phyloP scores from a whole-genome alignment of 1,284 basidiomycete genomes.

The Sanghuangporus sanghuang region DNA sequence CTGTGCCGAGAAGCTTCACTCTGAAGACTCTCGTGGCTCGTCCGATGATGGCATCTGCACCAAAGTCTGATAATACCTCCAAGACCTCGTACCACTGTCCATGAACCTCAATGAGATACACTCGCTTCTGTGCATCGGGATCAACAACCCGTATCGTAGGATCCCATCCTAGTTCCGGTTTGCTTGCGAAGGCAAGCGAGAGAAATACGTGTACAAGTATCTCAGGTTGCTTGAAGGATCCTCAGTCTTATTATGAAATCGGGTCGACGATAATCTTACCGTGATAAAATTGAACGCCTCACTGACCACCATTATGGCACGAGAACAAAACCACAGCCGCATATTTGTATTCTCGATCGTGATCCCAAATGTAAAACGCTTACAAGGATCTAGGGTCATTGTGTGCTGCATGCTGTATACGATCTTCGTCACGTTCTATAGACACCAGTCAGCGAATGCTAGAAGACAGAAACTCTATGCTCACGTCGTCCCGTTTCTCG shows the following conservation, averaged over 20 bases:
- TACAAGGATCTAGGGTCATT: slow-evolving; percentile 17
- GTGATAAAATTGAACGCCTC: slow-evolving; percentile 5
- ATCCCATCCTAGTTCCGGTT: slow-evolving; percentile 4
- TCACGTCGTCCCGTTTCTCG: not conserved
- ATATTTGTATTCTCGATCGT: slow-evolving; percentile 13
- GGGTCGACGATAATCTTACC: not conserved
- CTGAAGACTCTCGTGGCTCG: slow-evolving; percentile 4
- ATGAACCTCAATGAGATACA: not conserved
- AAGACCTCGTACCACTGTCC: not conserved
- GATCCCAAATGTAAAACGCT: slow-evolving; percentile 19
- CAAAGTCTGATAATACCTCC: slow-evolving; percentile 1
- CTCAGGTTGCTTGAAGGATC: not conserved
- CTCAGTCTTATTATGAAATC: not conserved
- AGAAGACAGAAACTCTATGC: not conserved
- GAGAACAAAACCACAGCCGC: not conserved
- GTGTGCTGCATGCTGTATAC: slow-evolving; percentile 17
- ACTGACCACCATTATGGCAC: not conserved
- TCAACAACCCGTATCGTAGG: not conserved
- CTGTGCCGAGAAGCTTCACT: not conserved
- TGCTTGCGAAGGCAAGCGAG: slow-evolving; percentile 3
- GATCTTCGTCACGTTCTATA: slow-evolving; percentile 15
- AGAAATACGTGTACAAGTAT: not conserved
- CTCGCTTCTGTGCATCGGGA: not conserved
- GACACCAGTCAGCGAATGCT: not conserved
- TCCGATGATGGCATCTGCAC: not conserved